Base-by-base conservation (phyloP, 805 yeast species). In the Zygosaccharomyces bailii region DNA sequence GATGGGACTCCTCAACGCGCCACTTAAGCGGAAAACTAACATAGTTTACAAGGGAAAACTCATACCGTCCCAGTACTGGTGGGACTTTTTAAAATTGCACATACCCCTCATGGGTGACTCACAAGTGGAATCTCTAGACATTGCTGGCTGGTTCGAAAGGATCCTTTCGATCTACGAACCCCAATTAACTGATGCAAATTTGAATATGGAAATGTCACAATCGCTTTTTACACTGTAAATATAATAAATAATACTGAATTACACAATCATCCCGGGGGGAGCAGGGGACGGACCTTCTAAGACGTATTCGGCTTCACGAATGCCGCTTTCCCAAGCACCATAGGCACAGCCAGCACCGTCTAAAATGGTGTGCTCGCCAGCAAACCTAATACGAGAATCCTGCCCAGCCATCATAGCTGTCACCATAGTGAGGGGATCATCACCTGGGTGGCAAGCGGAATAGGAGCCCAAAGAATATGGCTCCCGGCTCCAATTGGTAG, bases 311-410 rank as follows among this genome's bases (percentile, higher is more conserved):
- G 80, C 82, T 52, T 78, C 82, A 50, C 91, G 68, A 39, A 55
- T 57, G 1, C 91, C 96, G 56, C 91, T 83, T 49, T 71, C 69
- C 79, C 86, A 87, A 0, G 96, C 96, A 0, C 96, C 96, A 60
- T 89, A 95, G 4, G 84, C 93, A 54, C 96, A 89, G 0, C 96
- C 96, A 11, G 88, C 84, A 5, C 95, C 96, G 52, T 87, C 96
- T 53, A 78, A 66, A 17, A 80, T 78, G 0, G 96, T 84, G 61
- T 89, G 96, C 59, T 89, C 96, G 5, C 96, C 96, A 0, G 96
- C 96, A 70, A 89, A 89, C 34, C 96, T 70, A 2, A 89, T 66
- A 17, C 53, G 55, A 6, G 72, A 69, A 9, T 73, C 79, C 16
- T 74, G 67, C 0, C 88, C 86, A 18, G 76, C 75, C 14, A 76